Conservation (phyloP, 2,329 filamentous ascomycete species). For the Teratosphaeria pseudoeucalypti region DNA sequence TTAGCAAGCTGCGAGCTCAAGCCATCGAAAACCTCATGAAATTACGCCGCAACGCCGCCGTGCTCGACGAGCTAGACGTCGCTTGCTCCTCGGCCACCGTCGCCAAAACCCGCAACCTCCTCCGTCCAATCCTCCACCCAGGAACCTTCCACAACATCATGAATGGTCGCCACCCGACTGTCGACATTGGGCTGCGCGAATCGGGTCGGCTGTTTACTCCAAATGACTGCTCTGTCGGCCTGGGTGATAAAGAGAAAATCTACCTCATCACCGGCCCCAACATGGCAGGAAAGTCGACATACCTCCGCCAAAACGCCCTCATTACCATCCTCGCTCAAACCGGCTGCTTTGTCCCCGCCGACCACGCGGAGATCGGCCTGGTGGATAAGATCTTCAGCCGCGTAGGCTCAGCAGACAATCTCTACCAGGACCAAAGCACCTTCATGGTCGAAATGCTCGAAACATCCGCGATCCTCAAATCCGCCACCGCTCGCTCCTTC, state of each 20-base stretch:
- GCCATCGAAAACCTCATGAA: constrained; percentile 76
- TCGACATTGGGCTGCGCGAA: constrained; percentile 69
- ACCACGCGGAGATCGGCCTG: constrained; percentile 73
- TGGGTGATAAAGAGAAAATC: constrained; percentile 60
- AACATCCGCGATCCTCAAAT: constrained; percentile 77
- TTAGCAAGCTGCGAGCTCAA: constrained; percentile 59
- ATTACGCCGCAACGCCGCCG: constrained; percentile 77
- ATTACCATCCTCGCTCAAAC: constrained; percentile 90
- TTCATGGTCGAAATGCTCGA: constrained; percentile 99
- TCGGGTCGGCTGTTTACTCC: constrained; percentile 72
- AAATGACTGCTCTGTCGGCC: constrained; percentile 67
- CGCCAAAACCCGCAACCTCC: constrained; percentile 62
- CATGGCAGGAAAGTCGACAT: constrained; percentile 97
- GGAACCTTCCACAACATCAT: constrained; percentile 61
- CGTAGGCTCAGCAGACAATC: constrained; percentile 76
- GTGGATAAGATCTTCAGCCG: constrained; percentile 96
- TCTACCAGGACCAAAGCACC: constrained; percentile 90
- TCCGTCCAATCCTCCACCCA: constrained; percentile 61
- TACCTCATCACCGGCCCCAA: constrained; percentile 74
- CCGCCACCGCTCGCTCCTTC: constrained; percentile 74
- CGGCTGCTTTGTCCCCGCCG: constrained; percentile 84
- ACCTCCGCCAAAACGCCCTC: constrained; percentile 87
- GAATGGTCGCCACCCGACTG: constrained; percentile 82
- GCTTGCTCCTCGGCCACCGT: constrained; percentile 74
- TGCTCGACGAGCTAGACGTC: constrained; percentile 89